phyloP scores from a whole-genome alignment of 2,329 filamentous ascomycete genomes.

The Beauveria brongniartii region DNA sequence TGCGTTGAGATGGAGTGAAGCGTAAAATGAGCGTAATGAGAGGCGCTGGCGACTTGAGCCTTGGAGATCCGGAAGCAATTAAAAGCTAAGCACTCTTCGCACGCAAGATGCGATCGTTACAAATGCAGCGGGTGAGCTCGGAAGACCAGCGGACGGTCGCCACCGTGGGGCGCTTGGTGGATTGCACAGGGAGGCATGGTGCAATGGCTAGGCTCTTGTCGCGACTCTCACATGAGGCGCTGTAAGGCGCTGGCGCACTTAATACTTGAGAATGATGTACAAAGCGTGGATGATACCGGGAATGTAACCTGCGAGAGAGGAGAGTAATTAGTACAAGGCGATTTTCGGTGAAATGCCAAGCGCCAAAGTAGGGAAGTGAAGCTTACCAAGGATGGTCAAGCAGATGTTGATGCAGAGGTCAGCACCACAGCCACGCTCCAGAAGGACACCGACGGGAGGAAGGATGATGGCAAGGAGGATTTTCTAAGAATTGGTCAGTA shows the following conservation, averaged over 20 bases:
- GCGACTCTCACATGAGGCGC: neutral
- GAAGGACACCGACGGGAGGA: conserved; percentile 85
- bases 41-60: neutral
- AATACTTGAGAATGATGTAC: conserved; percentile 91
- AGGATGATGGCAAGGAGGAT: conserved; percentile 82
- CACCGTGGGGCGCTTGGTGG: conserved; percentile 3
- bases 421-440: conserved; percentile 81
- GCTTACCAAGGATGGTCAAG: conserved; percentile 62
- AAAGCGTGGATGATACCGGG: conserved; percentile 87
- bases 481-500: conserved; percentile 51
- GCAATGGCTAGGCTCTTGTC: neutral
- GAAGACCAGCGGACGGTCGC: neutral
- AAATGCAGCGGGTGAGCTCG: neutral
- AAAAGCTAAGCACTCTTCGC: neutral
- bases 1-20: neutral
- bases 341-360: neutral
- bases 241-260: conserved; percentile 23
- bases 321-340: neutral
- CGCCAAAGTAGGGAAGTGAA: neutral
- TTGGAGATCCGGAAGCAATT: neutral
- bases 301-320: conserved; percentile 41
- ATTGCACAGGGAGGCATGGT: neutral
- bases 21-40: neutral
- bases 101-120: neutral
- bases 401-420: conserved; percentile 91